These are phyloP conservation scores for Phytophthora hibernalis DNA, from an alignment of 352 stramenopile species.

Conservation along the genomic window DNA sequence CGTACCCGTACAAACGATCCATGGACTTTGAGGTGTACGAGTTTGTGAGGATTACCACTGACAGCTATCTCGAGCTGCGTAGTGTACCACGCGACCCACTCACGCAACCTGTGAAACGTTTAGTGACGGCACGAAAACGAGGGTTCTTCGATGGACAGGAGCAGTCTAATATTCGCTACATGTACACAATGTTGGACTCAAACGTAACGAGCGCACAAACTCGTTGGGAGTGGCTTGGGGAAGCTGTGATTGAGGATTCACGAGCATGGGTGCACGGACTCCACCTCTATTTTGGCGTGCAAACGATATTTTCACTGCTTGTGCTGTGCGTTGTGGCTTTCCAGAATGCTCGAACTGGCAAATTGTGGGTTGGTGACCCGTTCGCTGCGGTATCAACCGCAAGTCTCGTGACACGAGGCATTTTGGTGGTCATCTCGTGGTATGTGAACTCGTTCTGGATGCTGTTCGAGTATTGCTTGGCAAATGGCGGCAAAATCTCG, in stretches of 20 bases:
- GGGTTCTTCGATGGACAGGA: constrained; percentile 43
- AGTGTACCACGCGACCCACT: constrained; percentile 16
- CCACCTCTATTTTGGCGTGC: constrained; percentile 40
- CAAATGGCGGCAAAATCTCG: constrained; percentile 18
- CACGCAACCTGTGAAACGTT: constrained; percentile 27
- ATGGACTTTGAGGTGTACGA: constrained; percentile 42
- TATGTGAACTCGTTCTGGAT: constrained; percentile 47
- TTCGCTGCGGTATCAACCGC: constrained; percentile 46
- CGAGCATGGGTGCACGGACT: constrained; percentile 49
- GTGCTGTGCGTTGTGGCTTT: constrained; percentile 39
- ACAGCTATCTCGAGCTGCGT: constrained; percentile 30
- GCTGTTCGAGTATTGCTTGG: constrained; percentile 41
- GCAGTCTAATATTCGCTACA: constrained; percentile 42
- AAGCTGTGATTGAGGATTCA: constrained; percentile 37
- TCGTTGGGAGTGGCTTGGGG: constrained; percentile 28
- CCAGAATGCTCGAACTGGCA: constrained; percentile 34
- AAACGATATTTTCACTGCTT: constrained; percentile 39
- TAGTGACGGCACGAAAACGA: constrained; percentile 32
- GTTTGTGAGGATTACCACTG: constrained; percentile 26
- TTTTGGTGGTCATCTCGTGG: constrained; percentile 42
- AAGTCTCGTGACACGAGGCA: constrained; percentile 26
- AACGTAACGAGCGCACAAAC: constrained; percentile 20
- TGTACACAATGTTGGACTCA: constrained; percentile 30
- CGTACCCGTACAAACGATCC: constrained; percentile 35
- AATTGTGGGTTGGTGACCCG: constrained; percentile 52